Base-by-base conservation (phyloP, 1,284 basidiomycete species). In the Flammula alnicola region DNA sequence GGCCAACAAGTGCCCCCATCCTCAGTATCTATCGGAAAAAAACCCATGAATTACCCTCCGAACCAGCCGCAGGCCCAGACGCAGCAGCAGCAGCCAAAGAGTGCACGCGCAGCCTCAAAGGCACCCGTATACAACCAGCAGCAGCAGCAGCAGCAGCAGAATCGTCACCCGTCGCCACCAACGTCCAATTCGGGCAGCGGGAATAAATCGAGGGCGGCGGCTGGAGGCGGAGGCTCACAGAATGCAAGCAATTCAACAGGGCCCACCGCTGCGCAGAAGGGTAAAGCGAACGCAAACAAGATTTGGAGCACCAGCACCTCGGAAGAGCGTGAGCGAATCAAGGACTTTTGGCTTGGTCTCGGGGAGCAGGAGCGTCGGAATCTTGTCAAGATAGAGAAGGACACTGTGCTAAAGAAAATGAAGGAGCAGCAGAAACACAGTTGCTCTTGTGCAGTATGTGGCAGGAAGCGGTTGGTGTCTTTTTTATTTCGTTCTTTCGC, bases 371-470 rank as follows among this genome's bases (percentile, higher is more conserved):
- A 98, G 67, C 83, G 97, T 35, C 77, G 91, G 58, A 88, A 86
- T 69, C 81, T 99, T 50, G 91, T 99, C 66, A 91, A 93, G 76
- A 85, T 98, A 61, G 96, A 99, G 78, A 98, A 98, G 75, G 94
- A 98, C 68, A 93, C 93, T 11, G 95, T 99, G 23, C 75, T 98
- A 54, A 85, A 84, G 69, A 98, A 97, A 84, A 98, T 99, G 94
- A 98, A 98, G 79, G 96, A 97, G 71, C 94, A 97, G 78, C 95
- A 97, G 80, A 93, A 92, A 66, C 94, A 97, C 68, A 88, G 85
- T 56, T 99, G 96, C 69, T 86, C 85, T 57, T 99, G 96, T 73
- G 95, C 94, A 16, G 95, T 99, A 27, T 99, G 96, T 72, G 93
- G 94, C 31, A 79, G 96, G 65, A 99, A 99, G 80, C 88, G 94